Percentiles rank a stretch among this genome's conserved stretches.
phyloP scores from a whole-genome alignment of 2,329 filamentous ascomycete genomes.

The Septoria linicola region DNA sequence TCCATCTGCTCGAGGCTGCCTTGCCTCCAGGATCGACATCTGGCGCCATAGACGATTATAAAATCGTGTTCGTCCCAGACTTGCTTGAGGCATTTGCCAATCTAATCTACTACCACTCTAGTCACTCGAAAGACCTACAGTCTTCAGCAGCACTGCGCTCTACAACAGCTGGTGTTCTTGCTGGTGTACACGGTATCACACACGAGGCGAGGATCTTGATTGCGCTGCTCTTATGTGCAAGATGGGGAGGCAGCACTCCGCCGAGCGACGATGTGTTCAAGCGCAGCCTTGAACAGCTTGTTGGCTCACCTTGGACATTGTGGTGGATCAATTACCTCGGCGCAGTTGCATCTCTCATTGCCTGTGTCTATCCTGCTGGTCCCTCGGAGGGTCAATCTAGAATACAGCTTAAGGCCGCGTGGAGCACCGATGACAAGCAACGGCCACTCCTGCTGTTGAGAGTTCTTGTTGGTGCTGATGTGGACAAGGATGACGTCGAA shows the following conservation, averaged over 20 bases:
- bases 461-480: conserved; percentile 41
- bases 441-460: conserved; percentile 47
- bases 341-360: conserved; percentile 58
- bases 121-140: conserved; percentile 48
- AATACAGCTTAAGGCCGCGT: conserved; percentile 44
- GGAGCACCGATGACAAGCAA: conserved; percentile 45
- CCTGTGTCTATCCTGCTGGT: conserved; percentile 62
- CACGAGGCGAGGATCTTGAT: conserved; percentile 71
- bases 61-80: conserved; percentile 43
- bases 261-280: conserved; percentile 59
- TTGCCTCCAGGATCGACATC: conserved; percentile 42
- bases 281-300: conserved; percentile 52
- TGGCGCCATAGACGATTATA: conserved; percentile 38
- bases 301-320: conserved; percentile 52
- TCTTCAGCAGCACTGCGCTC: conserved; percentile 70
- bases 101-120: conserved; percentile 52
- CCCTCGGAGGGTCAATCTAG: conserved; percentile 43
- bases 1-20: conserved; percentile 49
- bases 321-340: conserved; percentile 69
- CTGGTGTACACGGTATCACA: conserved; percentile 68
- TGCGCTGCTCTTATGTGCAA: conserved; percentile 67
- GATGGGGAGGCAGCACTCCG: conserved; percentile 68
- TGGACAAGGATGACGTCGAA: conserved; percentile 44
- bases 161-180: conserved; percentile 67
- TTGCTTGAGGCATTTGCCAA: conserved; percentile 60